Evolutionary conservation across 1,139 yeast species (phyloP), one percentile per base, ranked within the genome.

Genomic region (Taphrina communis): DNA sequence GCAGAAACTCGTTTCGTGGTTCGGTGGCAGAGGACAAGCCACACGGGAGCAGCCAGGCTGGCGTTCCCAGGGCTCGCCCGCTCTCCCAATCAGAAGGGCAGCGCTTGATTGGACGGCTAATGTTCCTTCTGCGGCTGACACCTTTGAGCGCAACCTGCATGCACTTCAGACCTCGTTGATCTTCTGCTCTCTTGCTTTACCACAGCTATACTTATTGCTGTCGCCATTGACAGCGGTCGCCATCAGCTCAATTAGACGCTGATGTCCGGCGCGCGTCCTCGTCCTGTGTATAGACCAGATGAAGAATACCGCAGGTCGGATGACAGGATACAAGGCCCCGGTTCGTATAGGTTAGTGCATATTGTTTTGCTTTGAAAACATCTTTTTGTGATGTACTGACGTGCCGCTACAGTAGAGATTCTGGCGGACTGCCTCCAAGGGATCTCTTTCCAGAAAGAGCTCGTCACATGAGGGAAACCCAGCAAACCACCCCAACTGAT

Each of bases 211-310:
- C 5, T 44, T 44, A n/a, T n/a, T 44, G 48, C 48, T 44, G 48
- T 44, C 48, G 48, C 48, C 31, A 25, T 25, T 25, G 9, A 6
- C 48, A 44, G 48, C 48, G n/a, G n/a, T n/a, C 19, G 48, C 19
- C 48, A 44, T 44, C 48, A 44, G 48, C 48, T 44, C 48, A 44
- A 7, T 17, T 19, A 6, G 19, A 12, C 48, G 48, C 53, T 25
- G 21, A 58, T 58, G 62, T 58, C 62, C 31, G 35, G 52, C 31
- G 62, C 62, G 53, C 62, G 62, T 6, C 53, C 51, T 58, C 39
- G 62, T 14, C 21, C 19, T 58, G 46, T 14, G 1, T 58, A 58
- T 17, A 42, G 62, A 3, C 11, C 60, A 17, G 50, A 36, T 53
- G 41, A 38, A 17, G 62, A 44, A 11, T 44, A 46, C 31, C 14